Evolutionary conservation across 176 grass and related monocot genomes (phyloP), one percentile per base, ranked within the genome.

Genomic region (Carex littledalei): DNA sequence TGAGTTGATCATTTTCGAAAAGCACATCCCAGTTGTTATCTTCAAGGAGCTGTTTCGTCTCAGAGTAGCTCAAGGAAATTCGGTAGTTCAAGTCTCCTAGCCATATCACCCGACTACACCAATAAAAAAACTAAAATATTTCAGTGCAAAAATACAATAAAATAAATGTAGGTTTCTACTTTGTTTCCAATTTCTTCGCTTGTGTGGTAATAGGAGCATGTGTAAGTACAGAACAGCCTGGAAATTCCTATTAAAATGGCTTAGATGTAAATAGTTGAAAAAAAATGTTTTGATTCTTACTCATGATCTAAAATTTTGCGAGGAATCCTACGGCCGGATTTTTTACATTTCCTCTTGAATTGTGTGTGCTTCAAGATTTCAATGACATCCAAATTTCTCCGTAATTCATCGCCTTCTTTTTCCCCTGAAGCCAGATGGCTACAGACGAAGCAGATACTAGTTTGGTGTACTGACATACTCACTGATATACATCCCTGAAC

Each of bases 401-500:
- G 75, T 22, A 94, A 47, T 78, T 98, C 95, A 72, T 98, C 95
- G 2, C 95, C 92, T 91, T 94, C 95, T 86, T 98, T 98, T 86
- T 98, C 95, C 4, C 95, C 95, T 16, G 95, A 98, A 20, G 95
- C 92, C 83, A 98, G 84, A 87, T 98, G 92, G 85, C 92, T 98
- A 88, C 95, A 98, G 14, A 94, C 90, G 63, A 98, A 98, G 86
- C 95, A 98, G 54, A 94, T 78, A 63, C 50, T 93, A 2, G 92
- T 98, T 85, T 93, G 91, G 81, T 98, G 92, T 82, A 98, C 55
- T 31, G 92, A 93, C 95, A 94, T 91, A 88, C 95, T 98, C 79
- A 98, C 91, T 2, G 92, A 94, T 65, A 98, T 92, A 79, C 95
- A 98, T 6, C 95, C 95, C 91, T 95, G 84, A 32, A 84, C n/a